phyloP scores from a whole-genome alignment of 352 stramenopile species.

The Pythium myriotylum region DNA sequence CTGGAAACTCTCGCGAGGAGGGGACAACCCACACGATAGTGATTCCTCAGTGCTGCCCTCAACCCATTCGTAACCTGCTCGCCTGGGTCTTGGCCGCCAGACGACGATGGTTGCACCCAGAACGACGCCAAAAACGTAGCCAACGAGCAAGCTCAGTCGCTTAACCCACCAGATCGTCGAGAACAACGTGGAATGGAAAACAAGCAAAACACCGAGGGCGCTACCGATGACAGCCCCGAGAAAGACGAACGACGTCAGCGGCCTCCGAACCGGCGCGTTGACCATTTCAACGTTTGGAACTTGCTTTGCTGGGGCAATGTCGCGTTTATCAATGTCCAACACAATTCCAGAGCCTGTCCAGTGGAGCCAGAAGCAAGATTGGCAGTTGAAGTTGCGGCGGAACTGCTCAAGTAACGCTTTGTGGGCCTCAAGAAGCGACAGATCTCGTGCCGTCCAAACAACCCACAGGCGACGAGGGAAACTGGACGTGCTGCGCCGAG shows the following conservation, averaged over 20 bases:
- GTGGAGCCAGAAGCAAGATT: conserved; percentile 14
- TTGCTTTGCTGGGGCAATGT: conserved; percentile 1
- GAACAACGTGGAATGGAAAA: conserved; percentile 8
- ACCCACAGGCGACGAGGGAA: conserved; percentile 27
- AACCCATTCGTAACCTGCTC: conserved; percentile 16
- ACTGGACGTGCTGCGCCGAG: conserved; percentile 2
- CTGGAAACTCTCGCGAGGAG: no score
- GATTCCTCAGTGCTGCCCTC: conserved; percentile 11
- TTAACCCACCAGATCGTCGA: conserved; percentile 25
- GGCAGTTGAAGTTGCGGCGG: conserved; percentile 7
- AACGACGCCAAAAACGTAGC: conserved; percentile 9
- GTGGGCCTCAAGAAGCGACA: conserved; percentile 20
- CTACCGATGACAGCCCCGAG: conserved; percentile 9
- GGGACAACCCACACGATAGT: neutral
- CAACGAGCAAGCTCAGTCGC: conserved; percentile 16
- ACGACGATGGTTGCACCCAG: conserved; percentile 16
- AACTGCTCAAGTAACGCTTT: conserved; percentile 20
- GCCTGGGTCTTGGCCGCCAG: conserved; percentile 11
- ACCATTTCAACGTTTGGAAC: neutral
- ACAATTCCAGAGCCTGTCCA: no score
- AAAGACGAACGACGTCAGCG: conserved; percentile 9
- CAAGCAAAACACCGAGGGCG: conserved; percentile 12
- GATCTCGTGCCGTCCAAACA: conserved; percentile 27
- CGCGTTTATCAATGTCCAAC: neutral
- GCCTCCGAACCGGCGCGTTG: neutral